Base-by-base conservation (phyloP, 352 stramenopile genomes). In the Achlya hypogyna region DNA sequence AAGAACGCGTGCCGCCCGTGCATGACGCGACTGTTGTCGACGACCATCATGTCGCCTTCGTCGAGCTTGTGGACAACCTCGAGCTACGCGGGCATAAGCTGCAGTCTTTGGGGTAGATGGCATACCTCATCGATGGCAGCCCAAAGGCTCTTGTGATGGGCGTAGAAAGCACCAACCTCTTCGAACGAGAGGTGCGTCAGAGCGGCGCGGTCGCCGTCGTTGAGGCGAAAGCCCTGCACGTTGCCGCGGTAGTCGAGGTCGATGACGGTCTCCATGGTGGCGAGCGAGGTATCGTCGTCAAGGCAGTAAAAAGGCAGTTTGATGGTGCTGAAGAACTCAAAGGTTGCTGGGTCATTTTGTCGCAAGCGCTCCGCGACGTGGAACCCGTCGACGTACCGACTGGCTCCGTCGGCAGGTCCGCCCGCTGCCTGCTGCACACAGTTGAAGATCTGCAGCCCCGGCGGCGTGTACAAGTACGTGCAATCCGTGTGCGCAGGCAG, bases 361-460 rank as follows among this genome's bases (percentile, higher is more conserved):
- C 76, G 75, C 53, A 96, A 72, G 35, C 72, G 85, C 73, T 93
- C 78, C 10, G 78, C 78, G 4, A 92, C 75, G 62, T 89, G 71
- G 70, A 94, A 96, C 9, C 81, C 75, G 63, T 96, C 87, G 9
- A 93, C 70, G 71, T 92, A 93, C 38, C 83, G 84, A 58, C 81
- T 93, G 35, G 85, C 80, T 40, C 70, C 70, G 28, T 72, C 70
- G 6, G 62, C 20, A 16, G 62, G 62, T 25, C 83, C 86, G 16
- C 82, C 84, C 10, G 86, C 74, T 6, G 85, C 86, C 62, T 94
- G 85, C 5, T 78, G 80, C 0, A 88, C 74, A 69, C 87, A 96
- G 73, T 96, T 96, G 74, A 96, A 96, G 69, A 96, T 91, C 71
- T 96, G 87, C 38, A 96, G 71, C 12, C 87, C 87, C n/a, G 87